phyloP scores from a whole-genome alignment of 2,329 filamentous ascomycete genomes.

The Epichloe glyceriae region DNA sequence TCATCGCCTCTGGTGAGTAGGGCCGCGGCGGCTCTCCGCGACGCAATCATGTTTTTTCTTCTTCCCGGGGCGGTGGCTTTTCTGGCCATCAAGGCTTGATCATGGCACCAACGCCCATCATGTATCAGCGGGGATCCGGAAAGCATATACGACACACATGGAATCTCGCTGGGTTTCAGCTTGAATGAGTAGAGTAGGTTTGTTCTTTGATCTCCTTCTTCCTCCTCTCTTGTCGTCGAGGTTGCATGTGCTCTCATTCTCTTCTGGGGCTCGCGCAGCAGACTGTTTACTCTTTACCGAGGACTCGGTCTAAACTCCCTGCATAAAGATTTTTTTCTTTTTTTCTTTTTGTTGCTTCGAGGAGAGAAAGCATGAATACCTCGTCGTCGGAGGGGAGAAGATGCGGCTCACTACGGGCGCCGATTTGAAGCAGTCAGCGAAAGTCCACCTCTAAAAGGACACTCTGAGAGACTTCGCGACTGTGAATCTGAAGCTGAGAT shows the following conservation, averaged over 20 bases:
- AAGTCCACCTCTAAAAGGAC: slow-evolving; percentile 35
- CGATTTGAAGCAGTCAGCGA: slow-evolving; percentile 37
- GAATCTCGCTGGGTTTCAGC: not conserved
- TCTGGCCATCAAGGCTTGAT: not conserved
- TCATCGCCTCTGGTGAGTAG: slow-evolving; percentile 85
- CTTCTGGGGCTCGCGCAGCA: not conserved
- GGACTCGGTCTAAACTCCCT: too few relatives aligned
- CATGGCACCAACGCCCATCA: too few relatives aligned
- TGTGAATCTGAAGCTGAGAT: slow-evolving; percentile 68
- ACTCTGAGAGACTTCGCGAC: slow-evolving; percentile 3
- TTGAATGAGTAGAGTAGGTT: slow-evolving; percentile 24
- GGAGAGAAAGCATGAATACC: slow-evolving; percentile 1
- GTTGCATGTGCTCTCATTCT: not conserved
- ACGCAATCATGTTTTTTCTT: not conserved
- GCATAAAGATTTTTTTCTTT: accelerated
- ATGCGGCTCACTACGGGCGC: slow-evolving; percentile 80
- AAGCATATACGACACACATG: not conserved
- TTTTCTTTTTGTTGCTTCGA: not conserved
- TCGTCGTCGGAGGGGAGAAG: slow-evolving; percentile 17
- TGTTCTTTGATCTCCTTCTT: slow-evolving; percentile 25
- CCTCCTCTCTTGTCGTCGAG: slow-evolving; percentile 11
- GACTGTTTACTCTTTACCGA: not conserved
- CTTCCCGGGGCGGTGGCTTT: not conserved
- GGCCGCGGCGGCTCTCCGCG: not conserved
- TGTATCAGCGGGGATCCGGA: not conserved